A percentile compares a stretch with the other conserved stretches of the same genome.
Evolutionary conservation across 2,329 filamentous ascomycete genomes (phyloP).

Genomic region (Aspergillus latus): DNA sequence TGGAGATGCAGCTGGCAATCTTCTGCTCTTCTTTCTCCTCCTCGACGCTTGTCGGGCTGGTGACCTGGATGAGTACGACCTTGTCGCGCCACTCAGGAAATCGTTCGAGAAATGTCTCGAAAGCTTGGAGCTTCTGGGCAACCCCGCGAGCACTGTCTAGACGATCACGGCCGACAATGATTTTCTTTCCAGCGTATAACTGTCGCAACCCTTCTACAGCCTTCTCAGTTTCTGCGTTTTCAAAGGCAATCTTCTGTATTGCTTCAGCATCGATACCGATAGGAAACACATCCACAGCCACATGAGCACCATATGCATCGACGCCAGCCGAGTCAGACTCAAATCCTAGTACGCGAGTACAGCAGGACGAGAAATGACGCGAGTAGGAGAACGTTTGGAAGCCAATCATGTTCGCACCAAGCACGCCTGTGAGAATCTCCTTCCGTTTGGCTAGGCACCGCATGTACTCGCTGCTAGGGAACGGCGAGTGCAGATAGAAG

Average conservation of each 20-base stretch:
- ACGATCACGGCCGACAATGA: conserved; percentile 93
- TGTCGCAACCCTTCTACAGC: conserved; percentile 70
- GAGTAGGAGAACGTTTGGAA: conserved; percentile 97
- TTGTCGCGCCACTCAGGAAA: conserved; percentile 91
- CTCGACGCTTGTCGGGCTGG: conserved; percentile 78
- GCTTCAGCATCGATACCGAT: conserved; percentile 89
- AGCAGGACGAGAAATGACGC: conserved; percentile 91
- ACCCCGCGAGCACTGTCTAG: conserved; percentile 90
- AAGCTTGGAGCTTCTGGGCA: conserved; percentile 92
- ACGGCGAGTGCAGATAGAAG: conserved; percentile 91
- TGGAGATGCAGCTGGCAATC: conserved; percentile 83
- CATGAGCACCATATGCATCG: conserved; percentile 82
- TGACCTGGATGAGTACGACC: conserved; percentile 93
- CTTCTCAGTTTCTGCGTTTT: conserved; percentile 66
- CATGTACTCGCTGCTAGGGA: conserved; percentile 94
- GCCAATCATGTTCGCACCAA: conserved; percentile 88
- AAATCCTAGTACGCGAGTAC: conserved; percentile 86
- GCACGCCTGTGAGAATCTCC: conserved; percentile 82
- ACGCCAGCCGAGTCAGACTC: conserved; percentile 81
- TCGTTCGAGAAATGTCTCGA: conserved; percentile 84
- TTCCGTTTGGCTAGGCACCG: conserved; percentile 84
- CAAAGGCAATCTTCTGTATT: conserved; percentile 73
- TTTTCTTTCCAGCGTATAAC: conserved; percentile 84
- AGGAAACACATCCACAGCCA: conserved; percentile 89
- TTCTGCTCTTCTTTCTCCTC: conserved; percentile 78